Base-by-base conservation (phyloP, 192 early-diverging fungal species). In the Mortierella hygrophila region DNA sequence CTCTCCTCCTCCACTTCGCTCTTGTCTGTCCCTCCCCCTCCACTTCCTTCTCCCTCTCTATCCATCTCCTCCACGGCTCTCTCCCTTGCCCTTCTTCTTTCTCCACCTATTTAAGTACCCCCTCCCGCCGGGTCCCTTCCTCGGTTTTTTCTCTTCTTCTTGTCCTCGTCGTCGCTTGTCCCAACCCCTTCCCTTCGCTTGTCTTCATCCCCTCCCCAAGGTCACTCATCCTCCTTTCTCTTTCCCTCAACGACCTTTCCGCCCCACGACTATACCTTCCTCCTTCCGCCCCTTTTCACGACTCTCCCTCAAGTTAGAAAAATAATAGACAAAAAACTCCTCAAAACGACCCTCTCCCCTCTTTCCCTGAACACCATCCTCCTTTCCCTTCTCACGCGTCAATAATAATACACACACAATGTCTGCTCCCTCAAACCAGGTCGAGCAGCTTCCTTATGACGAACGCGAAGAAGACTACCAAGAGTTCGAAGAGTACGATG, bases 401-500 rank as follows among this genome's bases (percentile, higher is more conserved):
- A 54, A 57, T 68, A 71, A 65, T 60, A 47, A 57, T 29, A 65
- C n/a, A 26, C 9, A 40, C 38, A 79, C 46, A 20, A 84, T 78
- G 77, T 35, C 38, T 60, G 23, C 76, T 84, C 82, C 82, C 82
- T 84, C 77, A 6, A 63, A 84, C 60, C 70, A 79, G 82, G 82
- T 84, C 35, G 82, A 84, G 77, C 49, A 80, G 9, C 83, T 85
- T 46, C 83, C 83, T 72, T 85, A 85, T 78, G 78, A 85, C 26
- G 83, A 85, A 55, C 57, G 75, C 54, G 83, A 85, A 42, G 83
- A 85, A 54, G 83, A 85, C 63, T 85, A 85, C 70, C 83, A 85
- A n/a, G 83, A 85, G 75, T 85, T 85, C 73, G 74, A 85, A 41
- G 83, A 85, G 60, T 85, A 85, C 60, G 78, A 80, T 69, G 83